phyloP scores from a whole-genome alignment of 768 basidiomycete species.

The Leccinum variicolor region DNA sequence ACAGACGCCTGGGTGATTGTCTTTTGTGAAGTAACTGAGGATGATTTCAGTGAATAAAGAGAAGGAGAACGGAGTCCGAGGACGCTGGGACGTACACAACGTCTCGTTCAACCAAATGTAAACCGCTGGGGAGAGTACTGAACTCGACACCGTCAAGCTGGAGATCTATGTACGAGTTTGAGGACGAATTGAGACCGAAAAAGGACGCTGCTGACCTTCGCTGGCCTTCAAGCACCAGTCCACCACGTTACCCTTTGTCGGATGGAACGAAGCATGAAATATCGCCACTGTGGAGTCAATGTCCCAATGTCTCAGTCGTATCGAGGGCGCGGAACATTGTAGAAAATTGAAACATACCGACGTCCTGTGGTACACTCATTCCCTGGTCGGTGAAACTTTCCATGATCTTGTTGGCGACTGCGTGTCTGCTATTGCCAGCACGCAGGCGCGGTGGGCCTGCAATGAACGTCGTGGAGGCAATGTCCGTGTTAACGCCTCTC shows the following conservation, averaged over 20 bases:
- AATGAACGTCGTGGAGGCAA: slow-evolving; percentile 22
- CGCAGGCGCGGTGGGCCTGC: slow-evolving; percentile 16
- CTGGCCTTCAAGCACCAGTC: slow-evolving; percentile 76
- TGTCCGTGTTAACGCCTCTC: slow-evolving; percentile 19
- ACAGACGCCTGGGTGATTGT: slow-evolving; percentile 65
- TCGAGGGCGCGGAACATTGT: not conserved
- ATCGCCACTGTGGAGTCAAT: slow-evolving; percentile 55
- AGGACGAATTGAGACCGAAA: not conserved
- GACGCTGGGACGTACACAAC: slow-evolving; percentile 55
- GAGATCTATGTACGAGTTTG: slow-evolving; percentile 42
- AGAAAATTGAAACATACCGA: slow-evolving; percentile 37
- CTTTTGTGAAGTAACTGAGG: slow-evolving; percentile 69
- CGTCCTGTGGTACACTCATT: slow-evolving; percentile 47
- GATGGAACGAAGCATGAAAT: slow-evolving; percentile 83
- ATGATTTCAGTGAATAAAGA: slow-evolving; percentile 9
- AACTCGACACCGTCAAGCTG: slow-evolving; percentile 74
- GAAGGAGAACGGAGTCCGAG: not conserved
- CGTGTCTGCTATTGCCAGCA: slow-evolving; percentile 20
- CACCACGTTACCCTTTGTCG: slow-evolving; percentile 73
- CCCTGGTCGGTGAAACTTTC: slow-evolving; percentile 25
- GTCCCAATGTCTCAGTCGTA: not conserved
- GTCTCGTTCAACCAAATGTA: slow-evolving; percentile 77
- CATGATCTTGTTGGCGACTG: slow-evolving; percentile 22
- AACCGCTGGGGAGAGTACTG: slow-evolving; percentile 75
- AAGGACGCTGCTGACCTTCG: slow-evolving; percentile 45